Evolutionary conservation across 2,329 filamentous ascomycete genomes (phyloP), one percentile per base, ranked within the genome.

Genomic region (Fusarium sp.): DNA sequence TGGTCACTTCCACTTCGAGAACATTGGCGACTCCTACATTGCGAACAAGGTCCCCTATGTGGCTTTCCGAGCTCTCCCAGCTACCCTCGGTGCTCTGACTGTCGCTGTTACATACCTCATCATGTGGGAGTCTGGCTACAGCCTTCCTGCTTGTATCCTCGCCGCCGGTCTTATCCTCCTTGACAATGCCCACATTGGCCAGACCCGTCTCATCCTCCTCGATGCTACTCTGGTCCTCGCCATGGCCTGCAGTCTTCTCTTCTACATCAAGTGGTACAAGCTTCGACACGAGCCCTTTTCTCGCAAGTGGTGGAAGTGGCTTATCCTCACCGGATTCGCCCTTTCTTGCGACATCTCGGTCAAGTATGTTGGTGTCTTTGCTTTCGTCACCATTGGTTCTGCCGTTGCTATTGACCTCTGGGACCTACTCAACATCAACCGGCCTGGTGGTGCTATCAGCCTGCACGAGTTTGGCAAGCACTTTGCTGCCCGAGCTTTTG

Each of bases 111-210:
- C 92, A 53, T 99, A 96, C 78, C 80, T 96, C 75, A 99, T 97
- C 78, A 99, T 99, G 95, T 99, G 95, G 95, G 95, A 99, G 79
- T 98, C 95, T 45, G 95, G 93, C 64, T 99, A 99, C 80, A 97
- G 92, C 65, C 83, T 99, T 38, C 95, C 95, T 10, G 95, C 95
- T 54, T 96, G 92, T 75, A 82, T 98, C 52, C 83, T 97, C 54
- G 92, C 95, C 7, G 87, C 95, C 35, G 88, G 91, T 26, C 82
- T 99, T 32, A 84, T 99, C 64, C 89, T 99, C 39, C 91, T 99
- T 72, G 95, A 99, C 81, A 99, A 99, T 73, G 95, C 94, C 55
- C 95, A 99, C 77, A 92, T 99, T 77, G 94, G 92, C 58, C 95
- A 99, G 83, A 97, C 95, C 24, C 88, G 95, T 29, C 81, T 99